These are phyloP conservation scores for Rosa lucieae DNA, from an alignment of 306 rosid species.

Conservation along the genomic window DNA sequence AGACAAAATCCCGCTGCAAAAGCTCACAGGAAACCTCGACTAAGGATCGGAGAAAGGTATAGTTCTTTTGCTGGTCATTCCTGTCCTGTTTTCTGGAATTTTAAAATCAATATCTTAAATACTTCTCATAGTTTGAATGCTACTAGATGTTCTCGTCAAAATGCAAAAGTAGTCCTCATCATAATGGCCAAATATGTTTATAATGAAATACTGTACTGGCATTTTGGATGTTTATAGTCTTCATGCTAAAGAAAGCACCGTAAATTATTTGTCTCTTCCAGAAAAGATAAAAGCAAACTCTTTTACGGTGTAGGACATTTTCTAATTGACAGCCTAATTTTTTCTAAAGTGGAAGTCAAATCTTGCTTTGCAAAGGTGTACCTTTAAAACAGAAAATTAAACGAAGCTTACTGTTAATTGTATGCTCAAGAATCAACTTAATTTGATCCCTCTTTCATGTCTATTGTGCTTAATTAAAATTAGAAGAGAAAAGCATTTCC, in stretches of 20 bases:
- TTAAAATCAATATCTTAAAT: neutral
- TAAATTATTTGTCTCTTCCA: neutral
- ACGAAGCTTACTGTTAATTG: neutral
- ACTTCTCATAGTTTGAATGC: neutral
- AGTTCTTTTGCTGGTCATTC: neutral
- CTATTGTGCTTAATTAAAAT: neutral
- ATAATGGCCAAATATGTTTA: neutral
- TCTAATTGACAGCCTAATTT: neutral
- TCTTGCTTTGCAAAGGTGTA: neutral
- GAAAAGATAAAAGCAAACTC: neutral
- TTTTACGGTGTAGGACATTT: neutral
- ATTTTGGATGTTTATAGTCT: neutral
- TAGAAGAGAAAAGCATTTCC: neutral
- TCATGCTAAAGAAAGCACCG: neutral
- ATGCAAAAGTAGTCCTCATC: neutral
- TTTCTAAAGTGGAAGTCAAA: neutral
- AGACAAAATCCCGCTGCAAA: slow-evolving; percentile 57
- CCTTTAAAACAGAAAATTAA: neutral
- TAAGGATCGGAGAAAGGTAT: slow-evolving; percentile 66
- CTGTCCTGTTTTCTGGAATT: neutral
- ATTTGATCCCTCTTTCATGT: neutral
- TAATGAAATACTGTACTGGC: neutral
- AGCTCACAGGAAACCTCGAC: slow-evolving; percentile 51
- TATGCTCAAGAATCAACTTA: neutral
- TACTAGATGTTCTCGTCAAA: neutral